Evolutionary conservation across 345 rosid genomes (phyloP), one percentile per base, ranked within the genome.

Genomic region (Moricandia arvensis): DNA sequence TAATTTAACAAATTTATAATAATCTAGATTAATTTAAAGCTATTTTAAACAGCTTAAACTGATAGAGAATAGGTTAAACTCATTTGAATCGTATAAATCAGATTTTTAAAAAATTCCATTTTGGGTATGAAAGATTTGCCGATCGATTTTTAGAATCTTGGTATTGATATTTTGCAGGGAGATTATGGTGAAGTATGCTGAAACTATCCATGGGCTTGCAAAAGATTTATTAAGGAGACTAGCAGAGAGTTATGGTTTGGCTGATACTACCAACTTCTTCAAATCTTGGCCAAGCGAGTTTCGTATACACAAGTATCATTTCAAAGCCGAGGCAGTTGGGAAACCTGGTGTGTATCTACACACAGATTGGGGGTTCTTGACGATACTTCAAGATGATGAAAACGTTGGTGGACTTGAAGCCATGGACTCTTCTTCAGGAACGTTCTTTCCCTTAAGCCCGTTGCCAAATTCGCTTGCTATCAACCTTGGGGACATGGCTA

Each of bases 141-240:
- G n/a, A n/a, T n/a, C n/a, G n/a, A n/a, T n/a, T n/a, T n/a, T n/a
- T n/a, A n/a, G n/a, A n/a, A n/a, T n/a, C n/a, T n/a, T n/a, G n/a
- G n/a, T n/a, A n/a, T n/a, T n/a, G n/a, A n/a, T n/a, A n/a, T n/a
- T n/a, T n/a, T n/a, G n/a, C 81, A 91, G 97, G 79, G 90, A 87
- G 81, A 69, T 77, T n/a, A 47, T 47, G 53, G 8, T 47, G 53
- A 47, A 47, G 53, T n/a, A 47, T 47, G 18, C 53, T 5, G 18
- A 47, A 47, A 18, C 53, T 47, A 47, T 47, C n/a, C 17, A 5
- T 47, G 53, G 53, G 18, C 53, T 47, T 47, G 53, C 53, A 47
- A 6, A 47, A 15, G 53, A 47, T n/a, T 47, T 47, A 47, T 13
- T 18, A 47, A 47, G 53, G 18, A 47, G 53, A 47, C 53, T 47